Evolutionary conservation across 306 rosid species (phyloP), one percentile per base, ranked within the genome.

Genomic region (Quercus aquifolioides): DNA sequence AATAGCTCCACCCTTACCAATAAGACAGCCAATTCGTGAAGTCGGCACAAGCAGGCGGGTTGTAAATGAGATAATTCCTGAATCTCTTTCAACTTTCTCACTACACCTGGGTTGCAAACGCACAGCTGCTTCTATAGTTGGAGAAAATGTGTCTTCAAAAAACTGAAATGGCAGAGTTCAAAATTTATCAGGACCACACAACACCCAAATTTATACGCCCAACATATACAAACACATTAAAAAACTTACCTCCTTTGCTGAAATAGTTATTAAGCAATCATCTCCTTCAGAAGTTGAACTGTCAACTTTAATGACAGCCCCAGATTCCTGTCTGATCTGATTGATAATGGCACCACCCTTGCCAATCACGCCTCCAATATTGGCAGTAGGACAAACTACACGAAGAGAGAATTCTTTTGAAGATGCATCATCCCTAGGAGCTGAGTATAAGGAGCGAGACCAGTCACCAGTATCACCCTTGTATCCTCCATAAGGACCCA

Each of bases 91-190:
- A 80, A 87, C 87, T 83, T 89, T 90, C 82, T 93, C 99, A 15
- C 99, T 96, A 87, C 98, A 93, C 65, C 98, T 92, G 57, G 99
- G 96, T 82, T 90, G 99, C 91, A 96, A 83, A 56, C 97, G 95
- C 86, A 96, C 89, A 63, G 98, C 96, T 79, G 99, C 99, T 78
- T 91, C 98, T 75, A 96, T 77, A 49, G 94, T 86, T 52, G 97
- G 89, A 73, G 99, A 96, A 81, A 82, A 90, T 6, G 90, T 52
- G 13, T 91, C 98, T 84, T 96, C 99, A 74, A 91, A 93, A 82
- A 89, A 90, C 98, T 95, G 92, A n/a, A 84, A 78, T 21, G 75
- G 23, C 10, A 84, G 23, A 79, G 43, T 59, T 54, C 71, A 52
- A 64, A 76, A 85, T 75, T 4, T 28, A 31, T 84, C 30, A 85